Conservation (phyloP, 2,329 filamentous ascomycete genomes). For the Gyromitra esculenta region DNA sequence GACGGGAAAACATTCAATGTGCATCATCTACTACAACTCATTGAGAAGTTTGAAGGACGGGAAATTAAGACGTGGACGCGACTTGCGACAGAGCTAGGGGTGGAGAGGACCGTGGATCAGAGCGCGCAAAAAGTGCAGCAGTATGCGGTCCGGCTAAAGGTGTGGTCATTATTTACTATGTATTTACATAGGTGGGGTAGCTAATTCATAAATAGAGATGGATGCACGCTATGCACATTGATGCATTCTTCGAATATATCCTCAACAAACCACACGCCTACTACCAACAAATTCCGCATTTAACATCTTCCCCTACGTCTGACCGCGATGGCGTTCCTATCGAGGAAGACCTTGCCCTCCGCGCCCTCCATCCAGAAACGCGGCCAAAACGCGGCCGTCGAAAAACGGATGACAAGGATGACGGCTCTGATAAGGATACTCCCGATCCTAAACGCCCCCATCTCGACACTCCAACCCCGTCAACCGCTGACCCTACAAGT, state of each 20-base stretch:
- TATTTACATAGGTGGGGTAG: slow-evolving; percentile 35
- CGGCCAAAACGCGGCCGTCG: slow-evolving; percentile 71
- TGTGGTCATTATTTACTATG: slow-evolving; percentile 60
- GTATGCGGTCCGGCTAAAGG: slow-evolving; percentile 91
- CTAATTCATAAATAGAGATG: slow-evolving; percentile 70
- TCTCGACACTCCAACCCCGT: slow-evolving; percentile 49
- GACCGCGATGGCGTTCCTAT: slow-evolving; percentile 81
- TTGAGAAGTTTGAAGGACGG: slow-evolving; percentile 74
- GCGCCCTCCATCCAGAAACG: slow-evolving; percentile 82
- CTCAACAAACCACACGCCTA: slow-evolving; percentile 81
- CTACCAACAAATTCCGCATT: slow-evolving; percentile 76
- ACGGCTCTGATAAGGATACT: slow-evolving; percentile 59
- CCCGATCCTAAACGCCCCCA: slow-evolving; percentile 58
- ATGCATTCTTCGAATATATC: slow-evolving; percentile 93
- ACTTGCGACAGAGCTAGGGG: slow-evolving; percentile 84
- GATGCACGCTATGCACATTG: slow-evolving; percentile 96
- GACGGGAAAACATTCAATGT: slow-evolving; percentile 87
- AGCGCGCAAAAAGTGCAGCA: slow-evolving; percentile 94
- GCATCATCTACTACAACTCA: slow-evolving; percentile 78
- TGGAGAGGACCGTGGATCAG: slow-evolving; percentile 83
- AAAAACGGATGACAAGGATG: slow-evolving; percentile 67
- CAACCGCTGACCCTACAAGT: slow-evolving; percentile 49
- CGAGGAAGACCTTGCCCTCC: slow-evolving; percentile 87
- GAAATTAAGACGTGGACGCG: slow-evolving; percentile 95
- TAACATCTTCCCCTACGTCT: slow-evolving; percentile 70